Evolutionary conservation across 1,284 basidiomycete genomes (phyloP).

Genomic region (Pseudozyma flocculosa): DNA sequence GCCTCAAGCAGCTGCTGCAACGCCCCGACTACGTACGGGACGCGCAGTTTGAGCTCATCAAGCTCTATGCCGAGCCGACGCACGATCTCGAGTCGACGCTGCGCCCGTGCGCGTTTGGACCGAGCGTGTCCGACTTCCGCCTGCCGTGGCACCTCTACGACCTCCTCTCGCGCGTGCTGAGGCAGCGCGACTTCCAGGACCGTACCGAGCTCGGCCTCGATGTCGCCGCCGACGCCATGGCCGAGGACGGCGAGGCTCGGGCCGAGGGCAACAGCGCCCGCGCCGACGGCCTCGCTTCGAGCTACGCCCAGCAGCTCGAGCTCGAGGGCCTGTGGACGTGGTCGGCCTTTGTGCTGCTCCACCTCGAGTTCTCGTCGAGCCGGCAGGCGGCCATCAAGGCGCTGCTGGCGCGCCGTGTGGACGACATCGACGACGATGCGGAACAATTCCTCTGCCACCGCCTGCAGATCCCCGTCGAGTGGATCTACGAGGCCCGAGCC

Average conservation of each 20-base stretch:
- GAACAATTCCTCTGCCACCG: conserved; percentile 73
- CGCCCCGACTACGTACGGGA: conserved; percentile 62
- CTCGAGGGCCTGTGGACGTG: conserved; percentile 76
- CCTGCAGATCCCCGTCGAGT: conserved; percentile 75
- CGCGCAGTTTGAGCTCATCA: conserved; percentile 79
- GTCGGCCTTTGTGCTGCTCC: conserved; percentile 84
- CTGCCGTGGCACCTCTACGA: conserved; percentile 92
- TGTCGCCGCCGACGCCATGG: conserved; percentile 58
- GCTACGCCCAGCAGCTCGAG: conserved; percentile 86
- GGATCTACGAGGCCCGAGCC: conserved; percentile 87
- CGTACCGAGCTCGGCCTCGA: conserved; percentile 61
- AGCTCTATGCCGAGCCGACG: conserved; percentile 67
- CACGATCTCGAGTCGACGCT: conserved; percentile 63
- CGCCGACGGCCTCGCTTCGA: conserved; percentile 78
- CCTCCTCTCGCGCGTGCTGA: conserved; percentile 77
- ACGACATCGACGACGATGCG: conserved; percentile 68
- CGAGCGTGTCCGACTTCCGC: conserved; percentile 76
- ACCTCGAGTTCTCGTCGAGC: conserved; percentile 70
- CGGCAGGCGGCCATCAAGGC: conserved; percentile 79
- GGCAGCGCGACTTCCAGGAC: conserved; percentile 81
- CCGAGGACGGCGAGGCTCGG: conserved; percentile 63
- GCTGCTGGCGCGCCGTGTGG: conserved; percentile 73
- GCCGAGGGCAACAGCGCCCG: conserved; percentile 61
- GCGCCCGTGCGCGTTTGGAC: conserved; percentile 71
- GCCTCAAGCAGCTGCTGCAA: conserved; percentile 36